Evolutionary conservation across 345 rosid species (phyloP).

Genomic region (Syzygium jambos): DNA sequence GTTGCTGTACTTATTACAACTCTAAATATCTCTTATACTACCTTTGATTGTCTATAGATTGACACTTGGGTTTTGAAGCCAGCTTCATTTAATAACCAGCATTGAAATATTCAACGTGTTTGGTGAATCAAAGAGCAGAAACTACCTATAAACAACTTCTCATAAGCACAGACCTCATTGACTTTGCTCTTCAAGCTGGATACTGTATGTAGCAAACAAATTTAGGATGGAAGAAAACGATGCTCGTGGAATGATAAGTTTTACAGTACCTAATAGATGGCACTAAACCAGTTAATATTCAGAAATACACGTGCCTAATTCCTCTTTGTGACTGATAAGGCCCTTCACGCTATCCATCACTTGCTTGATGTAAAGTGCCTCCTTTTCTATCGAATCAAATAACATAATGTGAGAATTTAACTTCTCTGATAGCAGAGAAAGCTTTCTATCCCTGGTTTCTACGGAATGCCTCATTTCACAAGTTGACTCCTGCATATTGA

Average conservation of each 20-base stretch:
- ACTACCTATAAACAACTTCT: constrained; percentile 49
- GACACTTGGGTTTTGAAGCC: neutral
- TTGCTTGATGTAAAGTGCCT: constrained; percentile 53
- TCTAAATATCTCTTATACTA: neutral
- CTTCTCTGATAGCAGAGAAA: constrained; percentile 36
- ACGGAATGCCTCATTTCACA: constrained; percentile 57
- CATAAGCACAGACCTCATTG: constrained; percentile 46
- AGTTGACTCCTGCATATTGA: constrained; percentile 54
- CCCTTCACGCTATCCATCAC: constrained; percentile 45
- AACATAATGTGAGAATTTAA: constrained; percentile 52
- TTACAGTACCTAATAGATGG: constrained; percentile 6
- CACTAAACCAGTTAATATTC: neutral
- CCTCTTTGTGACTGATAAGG: constrained; percentile 59
- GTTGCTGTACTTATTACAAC: neutral
- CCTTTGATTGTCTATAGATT: neutral
- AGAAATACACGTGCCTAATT: constrained; percentile 55
- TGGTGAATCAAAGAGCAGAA: neutral
- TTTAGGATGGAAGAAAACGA: neutral
- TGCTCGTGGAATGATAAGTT: neutral
- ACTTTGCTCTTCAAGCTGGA: constrained; percentile 57
- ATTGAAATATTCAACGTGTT: neutral
- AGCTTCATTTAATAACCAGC: neutral
- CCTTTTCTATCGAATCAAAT: constrained; percentile 75
- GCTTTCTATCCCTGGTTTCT: constrained; percentile 49
- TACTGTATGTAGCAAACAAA: constrained; percentile 31